Percentiles rank a stretch among this genome's conserved stretches.
Conservation (phyloP, 108 stramenopile genomes). For the Pseudonitzschia pungens region DNA sequence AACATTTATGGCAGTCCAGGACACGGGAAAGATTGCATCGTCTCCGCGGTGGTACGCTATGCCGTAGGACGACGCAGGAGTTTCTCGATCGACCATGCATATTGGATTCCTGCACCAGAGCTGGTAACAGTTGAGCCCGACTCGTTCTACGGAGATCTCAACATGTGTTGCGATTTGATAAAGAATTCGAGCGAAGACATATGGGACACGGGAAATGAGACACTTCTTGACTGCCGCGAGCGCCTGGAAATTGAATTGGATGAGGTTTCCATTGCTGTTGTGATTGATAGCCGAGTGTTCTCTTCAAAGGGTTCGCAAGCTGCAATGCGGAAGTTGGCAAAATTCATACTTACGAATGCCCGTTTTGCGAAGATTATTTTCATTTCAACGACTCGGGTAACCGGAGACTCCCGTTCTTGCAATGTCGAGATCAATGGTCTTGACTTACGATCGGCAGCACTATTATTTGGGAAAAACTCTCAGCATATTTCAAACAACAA, state of each 20-base stretch:
- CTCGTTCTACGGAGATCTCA: constrained; percentile 36
- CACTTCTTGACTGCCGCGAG: constrained; percentile 17
- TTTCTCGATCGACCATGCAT: constrained; percentile 19
- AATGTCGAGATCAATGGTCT: constrained; percentile 28
- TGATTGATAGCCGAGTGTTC: constrained; percentile 26
- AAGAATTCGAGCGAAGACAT: constrained; percentile 10
- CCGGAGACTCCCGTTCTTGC: neutral
- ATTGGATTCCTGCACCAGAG: constrained; percentile 33
- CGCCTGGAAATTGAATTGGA: constrained; percentile 36
- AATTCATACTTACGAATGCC: constrained; percentile 14
- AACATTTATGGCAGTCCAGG: constrained; percentile 49
- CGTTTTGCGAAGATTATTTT: constrained; percentile 13
- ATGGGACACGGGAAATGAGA: constrained; percentile 23
- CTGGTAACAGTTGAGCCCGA: constrained; percentile 18
- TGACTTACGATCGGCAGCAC: constrained; percentile 26
- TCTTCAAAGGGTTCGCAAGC: neutral
- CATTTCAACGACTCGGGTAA: constrained; percentile 6
- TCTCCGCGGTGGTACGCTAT: constrained; percentile 24
- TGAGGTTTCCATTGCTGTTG: constrained; percentile 11
- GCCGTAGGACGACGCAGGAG: constrained; percentile 2
- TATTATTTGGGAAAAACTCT: constrained; percentile 6
- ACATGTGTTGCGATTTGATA: constrained; percentile 15
- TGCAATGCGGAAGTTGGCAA: constrained; percentile 25
- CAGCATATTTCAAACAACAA: constrained; percentile 17
- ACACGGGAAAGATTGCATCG: constrained; percentile 37